Percentiles rank a stretch among this genome's conserved stretches.
Evolutionary conservation across 192 early-diverging fungal genomes (phyloP).

Genomic region (Gigaspora rosea): DNA sequence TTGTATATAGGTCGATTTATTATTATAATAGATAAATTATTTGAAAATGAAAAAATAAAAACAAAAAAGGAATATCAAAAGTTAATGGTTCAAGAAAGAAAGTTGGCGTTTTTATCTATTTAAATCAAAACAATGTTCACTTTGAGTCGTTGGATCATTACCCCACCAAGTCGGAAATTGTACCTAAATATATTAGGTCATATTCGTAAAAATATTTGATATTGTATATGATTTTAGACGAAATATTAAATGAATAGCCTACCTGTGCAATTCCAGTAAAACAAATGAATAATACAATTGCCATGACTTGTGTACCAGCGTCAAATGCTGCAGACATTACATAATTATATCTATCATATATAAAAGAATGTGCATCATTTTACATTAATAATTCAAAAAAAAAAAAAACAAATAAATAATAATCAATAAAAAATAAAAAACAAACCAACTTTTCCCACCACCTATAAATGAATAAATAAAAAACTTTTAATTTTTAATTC

Average conservation of each 20-base stretch:
- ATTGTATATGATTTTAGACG: not conserved
- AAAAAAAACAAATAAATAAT: no score
- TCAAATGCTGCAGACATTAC: slow-evolving; percentile 66
- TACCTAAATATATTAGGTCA: not conserved
- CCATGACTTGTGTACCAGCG: slow-evolving; percentile 50
- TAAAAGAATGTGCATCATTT: not conserved
- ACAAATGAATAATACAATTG: slow-evolving; percentile 50
- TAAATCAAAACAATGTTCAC: slow-evolving; percentile 9
- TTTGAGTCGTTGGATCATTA: not conserved
- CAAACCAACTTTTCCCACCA: not conserved
- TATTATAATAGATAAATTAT: no score
- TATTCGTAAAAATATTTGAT: not conserved
- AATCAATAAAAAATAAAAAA: not conserved
- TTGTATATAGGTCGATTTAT: no score
- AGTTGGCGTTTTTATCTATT: no score
- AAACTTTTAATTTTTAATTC: no score
- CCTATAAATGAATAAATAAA: not conserved
- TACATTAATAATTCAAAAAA: not conserved
- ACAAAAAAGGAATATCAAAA: no score
- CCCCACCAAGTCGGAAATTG: slow-evolving; percentile 15
- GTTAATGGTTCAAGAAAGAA: no score
- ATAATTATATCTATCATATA: slow-evolving; percentile 59
- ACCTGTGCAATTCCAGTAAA: slow-evolving; percentile 47
- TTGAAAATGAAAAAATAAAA: no score
- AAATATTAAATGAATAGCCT: no score